Conservation (phyloP, 805 yeast species). For the Pichia exigua region DNA sequence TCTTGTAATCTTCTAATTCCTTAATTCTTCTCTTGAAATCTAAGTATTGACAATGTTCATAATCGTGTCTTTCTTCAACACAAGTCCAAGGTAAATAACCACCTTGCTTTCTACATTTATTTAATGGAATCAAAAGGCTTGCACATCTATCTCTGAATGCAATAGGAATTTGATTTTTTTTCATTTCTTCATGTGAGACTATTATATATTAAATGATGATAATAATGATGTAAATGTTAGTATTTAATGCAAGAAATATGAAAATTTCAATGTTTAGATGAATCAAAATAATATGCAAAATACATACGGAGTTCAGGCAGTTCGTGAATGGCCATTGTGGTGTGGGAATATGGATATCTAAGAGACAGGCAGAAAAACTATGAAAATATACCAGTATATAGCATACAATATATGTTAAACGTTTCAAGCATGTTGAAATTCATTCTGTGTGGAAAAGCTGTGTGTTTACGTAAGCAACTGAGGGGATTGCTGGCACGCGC, state of each 20-base stretch:
- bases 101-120: conserved; percentile 52
- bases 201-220: neutral
- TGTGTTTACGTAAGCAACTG: neutral
- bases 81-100: conserved; percentile 65
- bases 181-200: conserved; percentile 82
- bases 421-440: neutral
- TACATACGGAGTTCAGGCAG: conserved; percentile 37
- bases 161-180: conserved; percentile 67
- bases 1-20: conserved; percentile 55
- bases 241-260: neutral
- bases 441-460: neutral
- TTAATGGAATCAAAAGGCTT: conserved; percentile 47
- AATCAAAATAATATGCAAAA: neutral
- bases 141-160: conserved; percentile 84
- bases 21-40: conserved; percentile 76
- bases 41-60: conserved; percentile 78
- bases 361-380: neutral
- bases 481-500: neutral
- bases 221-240: neutral
- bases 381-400: neutral
- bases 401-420: too few relatives aligned
- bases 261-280: neutral
- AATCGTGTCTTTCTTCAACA: conserved; percentile 66
- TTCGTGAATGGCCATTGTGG: conserved; percentile 28
- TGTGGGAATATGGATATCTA: neutral